Evolutionary conservation across 2,329 filamentous ascomycete species (phyloP).

Genomic region (Sclerotinia borealis): DNA sequence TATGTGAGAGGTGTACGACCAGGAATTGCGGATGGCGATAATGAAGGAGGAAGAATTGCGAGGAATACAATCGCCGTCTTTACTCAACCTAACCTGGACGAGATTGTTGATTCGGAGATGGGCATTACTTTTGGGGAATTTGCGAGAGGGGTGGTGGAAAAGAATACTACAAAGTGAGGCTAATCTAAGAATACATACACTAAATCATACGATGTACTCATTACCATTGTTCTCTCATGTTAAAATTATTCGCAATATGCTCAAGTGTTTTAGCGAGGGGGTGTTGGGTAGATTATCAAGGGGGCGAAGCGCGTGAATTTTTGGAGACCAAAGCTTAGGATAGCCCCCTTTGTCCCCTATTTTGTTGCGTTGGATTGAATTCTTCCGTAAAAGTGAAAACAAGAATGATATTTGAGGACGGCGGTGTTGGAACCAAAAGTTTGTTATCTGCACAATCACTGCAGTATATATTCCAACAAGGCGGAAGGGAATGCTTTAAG

Average conservation of each 20-base stretch:
- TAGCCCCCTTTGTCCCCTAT: neutral
- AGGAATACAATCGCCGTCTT: constrained; percentile 93
- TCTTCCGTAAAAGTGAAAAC: neutral
- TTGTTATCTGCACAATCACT: no score
- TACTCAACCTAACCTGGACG: constrained; percentile 88
- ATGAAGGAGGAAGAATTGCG: constrained; percentile 50
- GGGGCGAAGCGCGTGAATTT: neutral
- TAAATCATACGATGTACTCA: neutral
- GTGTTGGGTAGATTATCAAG: neutral
- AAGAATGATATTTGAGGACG: neutral
- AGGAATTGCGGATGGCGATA: constrained; percentile 36
- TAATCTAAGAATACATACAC: neutral
- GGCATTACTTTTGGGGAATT: constrained; percentile 70
- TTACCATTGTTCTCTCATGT: neutral
- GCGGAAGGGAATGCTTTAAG: no score
- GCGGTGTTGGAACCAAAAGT: no score
- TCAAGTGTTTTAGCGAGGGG: constrained; percentile 1
- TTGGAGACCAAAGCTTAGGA: neutral
- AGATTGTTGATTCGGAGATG: constrained; percentile 64
- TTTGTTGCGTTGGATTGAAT: neutral
- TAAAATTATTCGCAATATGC: neutral
- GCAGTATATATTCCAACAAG: no score
- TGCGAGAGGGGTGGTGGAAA: constrained; percentile 41
- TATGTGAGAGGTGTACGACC: constrained; percentile 76
- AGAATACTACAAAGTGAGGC: constrained; percentile 31